Evolutionary conservation across 148 eudicot species (phyloP).

Genomic region (Silene conica): DNA sequence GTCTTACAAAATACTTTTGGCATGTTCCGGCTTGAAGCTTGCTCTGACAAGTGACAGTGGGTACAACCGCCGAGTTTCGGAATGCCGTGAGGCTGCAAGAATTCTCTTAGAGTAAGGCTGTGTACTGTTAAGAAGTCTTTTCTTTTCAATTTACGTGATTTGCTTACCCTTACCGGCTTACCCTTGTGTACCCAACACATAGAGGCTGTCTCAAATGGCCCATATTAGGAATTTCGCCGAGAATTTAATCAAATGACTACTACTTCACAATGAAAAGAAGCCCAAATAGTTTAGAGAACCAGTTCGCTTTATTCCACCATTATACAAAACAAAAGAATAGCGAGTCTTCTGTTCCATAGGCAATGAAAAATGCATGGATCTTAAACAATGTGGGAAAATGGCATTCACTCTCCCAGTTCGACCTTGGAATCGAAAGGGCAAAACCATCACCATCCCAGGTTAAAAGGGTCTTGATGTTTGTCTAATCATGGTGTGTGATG

Average conservation of each 20-base stretch:
- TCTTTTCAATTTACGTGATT: background rate
- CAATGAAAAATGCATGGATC: background rate
- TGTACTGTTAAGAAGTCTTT: background rate
- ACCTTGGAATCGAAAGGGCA: no score
- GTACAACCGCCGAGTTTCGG: conserved; percentile 75
- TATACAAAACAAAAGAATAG: background rate
- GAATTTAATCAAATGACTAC: background rate
- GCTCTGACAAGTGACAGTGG: conserved; percentile 76
- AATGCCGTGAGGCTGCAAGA: conserved; percentile 87
- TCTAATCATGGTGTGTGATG: background rate
- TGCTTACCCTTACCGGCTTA: background rate
- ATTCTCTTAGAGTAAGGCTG: conserved; percentile 63
- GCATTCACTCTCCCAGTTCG: no score
- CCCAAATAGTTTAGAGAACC: background rate
- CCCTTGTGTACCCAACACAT: background rate
- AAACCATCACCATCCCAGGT: background rate
- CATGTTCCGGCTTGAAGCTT: conserved; percentile 90
- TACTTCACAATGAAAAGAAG: background rate
- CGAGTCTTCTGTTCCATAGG: background rate
- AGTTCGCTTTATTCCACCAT: background rate
- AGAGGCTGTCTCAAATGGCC: background rate
- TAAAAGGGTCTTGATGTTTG: background rate
- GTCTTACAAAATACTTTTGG: conserved; percentile 74
- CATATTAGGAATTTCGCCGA: background rate
- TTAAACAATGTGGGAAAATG: no score